Evolutionary conservation across 2,329 filamentous ascomycete genomes (phyloP), one percentile per base, ranked within the genome.

Genomic region (Aquanectria penicillioides): DNA sequence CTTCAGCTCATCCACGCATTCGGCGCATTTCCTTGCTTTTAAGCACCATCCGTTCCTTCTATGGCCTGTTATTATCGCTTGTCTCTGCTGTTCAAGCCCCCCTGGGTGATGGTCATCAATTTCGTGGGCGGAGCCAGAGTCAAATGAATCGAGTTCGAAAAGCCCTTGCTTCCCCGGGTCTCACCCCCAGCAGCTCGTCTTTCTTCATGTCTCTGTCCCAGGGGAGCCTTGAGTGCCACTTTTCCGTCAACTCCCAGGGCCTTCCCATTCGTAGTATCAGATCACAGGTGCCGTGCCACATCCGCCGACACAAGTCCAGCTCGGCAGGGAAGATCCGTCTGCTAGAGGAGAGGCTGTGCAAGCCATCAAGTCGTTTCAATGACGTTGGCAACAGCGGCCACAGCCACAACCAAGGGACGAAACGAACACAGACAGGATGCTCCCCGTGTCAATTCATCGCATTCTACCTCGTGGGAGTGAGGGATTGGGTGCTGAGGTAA

Each of bases 331-430:
- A 34, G 33, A 36, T 31, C 48, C 20, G 48, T 58, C 41, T 34
- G 18, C 36, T 15, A 23, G 9, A 28, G 12, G 28, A 38, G 55
- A 57, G 51, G 54, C 48, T 61, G 59, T 58, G 54, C 49, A 58
- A 40, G 49, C 31, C 43, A 29, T 34, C 17, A 53, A 62, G 59
- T 58, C 34, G 58, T 67, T 69, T 63, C 52, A 44, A 57, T 69
- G 67, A 69, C 67, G 65, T 65, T 59, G 58, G 50, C 43, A 20
- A 37, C 54, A 63, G 51, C 59, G 69, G 66, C 66, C 67, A 53
- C 59, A 69, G 66, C 66, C 67, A 68, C 67, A 47, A 28, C 40
- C 43, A 37, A 54, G n/a, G n/a, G 53, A 50, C 47, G 59, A 36
- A 65, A 58, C 51, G 57, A 54, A 57, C 48, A 33, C 49, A n/a